Percentiles rank a stretch among this genome's conserved stretches.
phyloP scores from a whole-genome alignment of 768 basidiomycete genomes.

The Leccinum longicurvipes region DNA sequence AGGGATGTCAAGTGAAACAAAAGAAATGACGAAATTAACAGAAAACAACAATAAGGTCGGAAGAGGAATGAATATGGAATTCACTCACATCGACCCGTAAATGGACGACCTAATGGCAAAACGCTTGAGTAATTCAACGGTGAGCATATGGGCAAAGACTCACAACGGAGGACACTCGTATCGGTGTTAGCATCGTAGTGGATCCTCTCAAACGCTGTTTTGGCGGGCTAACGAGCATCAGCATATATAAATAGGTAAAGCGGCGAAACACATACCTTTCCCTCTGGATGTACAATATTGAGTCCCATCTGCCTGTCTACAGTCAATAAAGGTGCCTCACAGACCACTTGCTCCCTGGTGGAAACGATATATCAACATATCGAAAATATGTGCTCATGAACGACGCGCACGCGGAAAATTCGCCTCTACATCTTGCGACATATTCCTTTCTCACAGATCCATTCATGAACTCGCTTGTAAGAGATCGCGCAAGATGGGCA shows the following conservation, averaged over 20 bases:
- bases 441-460: conserved; percentile 90
- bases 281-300: conserved; percentile 93
- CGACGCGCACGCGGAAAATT: conserved; percentile 77
- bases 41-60: not conserved
- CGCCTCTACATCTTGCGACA: conserved; percentile 79
- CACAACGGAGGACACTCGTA: conserved; percentile 86
- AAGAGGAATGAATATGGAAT: not conserved
- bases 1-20: not conserved
- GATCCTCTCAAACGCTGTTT: conserved; percentile 82
- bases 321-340: conserved; percentile 84
- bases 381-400: not conserved
- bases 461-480: conserved; percentile 79
- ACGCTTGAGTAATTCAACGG: conserved; percentile 1
- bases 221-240: conserved; percentile 56
- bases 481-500: conserved; percentile 57
- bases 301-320: conserved; percentile 96
- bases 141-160: not conserved
- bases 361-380: not conserved
- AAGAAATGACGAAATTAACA: not conserved
- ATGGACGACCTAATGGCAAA: conserved; percentile 60
- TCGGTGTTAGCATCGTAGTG: conserved; percentile 77
- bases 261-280: conserved; percentile 57
- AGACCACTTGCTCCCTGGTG: conserved; percentile 70
- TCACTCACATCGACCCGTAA: conserved; percentile 87
- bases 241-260: not conserved